Conservation (phyloP, 2,329 filamentous ascomycete genomes). For the Penicillium sp. region DNA sequence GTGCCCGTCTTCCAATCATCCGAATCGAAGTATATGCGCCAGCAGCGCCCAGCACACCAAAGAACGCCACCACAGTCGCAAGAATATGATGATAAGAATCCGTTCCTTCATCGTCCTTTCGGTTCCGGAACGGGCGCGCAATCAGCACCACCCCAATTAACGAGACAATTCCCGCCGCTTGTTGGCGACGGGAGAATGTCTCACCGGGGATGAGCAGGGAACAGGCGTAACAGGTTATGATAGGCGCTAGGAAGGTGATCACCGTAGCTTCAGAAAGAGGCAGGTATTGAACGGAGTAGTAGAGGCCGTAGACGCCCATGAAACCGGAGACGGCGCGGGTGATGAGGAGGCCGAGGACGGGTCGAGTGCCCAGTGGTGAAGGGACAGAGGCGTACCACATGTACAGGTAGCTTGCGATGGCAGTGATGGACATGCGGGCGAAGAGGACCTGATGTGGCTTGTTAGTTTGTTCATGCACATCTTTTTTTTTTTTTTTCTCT, state of each 20-base stretch:
- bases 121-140: constrained; percentile 58
- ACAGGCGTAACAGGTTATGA: constrained; percentile 75
- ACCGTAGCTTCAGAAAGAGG: constrained; percentile 85
- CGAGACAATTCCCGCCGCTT: constrained; percentile 71
- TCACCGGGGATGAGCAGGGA: constrained; percentile 69
- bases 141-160: constrained; percentile 80
- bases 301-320: constrained; percentile 78
- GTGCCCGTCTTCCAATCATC: constrained; percentile 74
- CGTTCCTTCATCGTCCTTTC: constrained; percentile 26
- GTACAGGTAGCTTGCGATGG: constrained; percentile 64
- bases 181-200: constrained; percentile 73
- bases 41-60: constrained; percentile 75
- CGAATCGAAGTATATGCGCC: constrained; percentile 75
- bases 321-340: constrained; percentile 68
- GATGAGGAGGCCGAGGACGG: constrained; percentile 66
- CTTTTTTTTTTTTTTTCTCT: too few relatives aligned
- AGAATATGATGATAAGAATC: constrained; percentile 64
- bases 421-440: constrained; percentile 72
- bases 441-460: constrained; percentile 62
- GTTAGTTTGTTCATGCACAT: too few relatives aligned
- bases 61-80: constrained; percentile 68
- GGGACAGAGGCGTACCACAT: constrained; percentile 70
- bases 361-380: constrained; percentile 65
- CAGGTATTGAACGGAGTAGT: constrained; percentile 71
- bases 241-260: constrained; percentile 81